Percentiles rank a stretch among this genome's conserved stretches.
Evolutionary conservation across 345 rosid species (phyloP).

Genomic region (Citrus sp.): DNA sequence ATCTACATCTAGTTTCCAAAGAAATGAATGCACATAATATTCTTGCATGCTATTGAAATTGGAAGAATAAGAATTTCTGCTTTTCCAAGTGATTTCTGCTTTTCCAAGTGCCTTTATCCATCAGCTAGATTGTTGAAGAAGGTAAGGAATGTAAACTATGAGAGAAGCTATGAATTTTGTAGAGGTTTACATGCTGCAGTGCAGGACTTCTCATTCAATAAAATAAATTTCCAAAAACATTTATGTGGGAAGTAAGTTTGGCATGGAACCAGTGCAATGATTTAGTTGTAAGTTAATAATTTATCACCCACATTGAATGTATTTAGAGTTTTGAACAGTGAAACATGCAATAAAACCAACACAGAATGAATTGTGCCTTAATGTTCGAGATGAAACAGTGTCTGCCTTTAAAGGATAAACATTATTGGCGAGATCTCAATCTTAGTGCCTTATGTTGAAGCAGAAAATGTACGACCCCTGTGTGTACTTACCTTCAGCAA

Average conservation of each 20-base stretch:
- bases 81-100: background rate
- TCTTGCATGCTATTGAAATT: background rate
- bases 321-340: background rate
- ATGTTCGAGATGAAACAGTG: background rate
- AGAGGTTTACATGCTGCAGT: too few species aligned
- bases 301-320: background rate
- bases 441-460: background rate
- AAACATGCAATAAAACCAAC: background rate
- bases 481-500: slow-evolving; percentile 60
- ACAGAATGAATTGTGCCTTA: too few species aligned
- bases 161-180: background rate
- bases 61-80: background rate
- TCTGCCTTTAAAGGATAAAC: background rate
- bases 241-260: background rate
- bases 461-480: background rate
- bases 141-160: background rate
- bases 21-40: background rate
- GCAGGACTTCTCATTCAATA: background rate
- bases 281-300: background rate
- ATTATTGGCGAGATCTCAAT: background rate
- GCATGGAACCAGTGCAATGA: background rate
- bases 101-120: background rate
- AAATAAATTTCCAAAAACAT: background rate
- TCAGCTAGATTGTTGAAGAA: background rate
- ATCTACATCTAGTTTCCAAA: background rate